Conservation (phyloP, 1,284 basidiomycete genomes). For the Apiotrichum laibachii region DNA sequence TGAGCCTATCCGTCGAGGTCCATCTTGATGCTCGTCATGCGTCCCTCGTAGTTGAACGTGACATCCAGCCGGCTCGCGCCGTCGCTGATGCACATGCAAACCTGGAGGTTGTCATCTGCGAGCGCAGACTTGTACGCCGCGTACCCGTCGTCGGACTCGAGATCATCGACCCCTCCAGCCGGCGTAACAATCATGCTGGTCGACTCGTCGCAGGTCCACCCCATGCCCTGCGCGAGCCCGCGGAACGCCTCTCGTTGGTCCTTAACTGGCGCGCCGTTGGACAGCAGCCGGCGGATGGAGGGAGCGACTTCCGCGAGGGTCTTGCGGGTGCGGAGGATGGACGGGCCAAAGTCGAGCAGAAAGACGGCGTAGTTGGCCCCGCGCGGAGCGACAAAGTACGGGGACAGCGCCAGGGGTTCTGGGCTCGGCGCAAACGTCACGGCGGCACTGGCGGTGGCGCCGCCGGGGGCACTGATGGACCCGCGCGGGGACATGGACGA, state of each 20-base stretch:
- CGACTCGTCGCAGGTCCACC: not conserved
- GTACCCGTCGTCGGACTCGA: too few species aligned
- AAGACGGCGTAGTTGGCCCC: not conserved
- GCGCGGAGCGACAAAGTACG: slow-evolving; percentile 2
- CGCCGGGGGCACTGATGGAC: too few species aligned
- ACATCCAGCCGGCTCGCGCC: not conserved
- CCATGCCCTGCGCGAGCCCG: not conserved
- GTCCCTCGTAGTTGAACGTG: not conserved
- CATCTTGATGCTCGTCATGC: slow-evolving; percentile 2
- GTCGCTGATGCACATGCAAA: not conserved
- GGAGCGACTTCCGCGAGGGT: not conserved
- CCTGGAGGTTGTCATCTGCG: not conserved
- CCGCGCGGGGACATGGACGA: too few species aligned
- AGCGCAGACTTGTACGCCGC: not conserved
- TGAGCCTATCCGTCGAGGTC: not conserved
- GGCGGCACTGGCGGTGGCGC: too few species aligned
- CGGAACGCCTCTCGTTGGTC: slow-evolving; percentile 2
- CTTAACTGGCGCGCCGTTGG: not conserved
- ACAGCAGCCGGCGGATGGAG: not conserved
- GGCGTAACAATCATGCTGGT: not conserved
- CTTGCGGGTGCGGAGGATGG: not conserved
- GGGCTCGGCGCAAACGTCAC: not conserved
- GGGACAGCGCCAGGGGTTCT: not conserved
- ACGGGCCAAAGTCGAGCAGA: slow-evolving; percentile 2
- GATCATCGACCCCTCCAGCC: not conserved